These are phyloP conservation scores for Eimeria praecox DNA, from an alignment of 169 alveolate genomes.

Conservation along the genomic window DNA sequence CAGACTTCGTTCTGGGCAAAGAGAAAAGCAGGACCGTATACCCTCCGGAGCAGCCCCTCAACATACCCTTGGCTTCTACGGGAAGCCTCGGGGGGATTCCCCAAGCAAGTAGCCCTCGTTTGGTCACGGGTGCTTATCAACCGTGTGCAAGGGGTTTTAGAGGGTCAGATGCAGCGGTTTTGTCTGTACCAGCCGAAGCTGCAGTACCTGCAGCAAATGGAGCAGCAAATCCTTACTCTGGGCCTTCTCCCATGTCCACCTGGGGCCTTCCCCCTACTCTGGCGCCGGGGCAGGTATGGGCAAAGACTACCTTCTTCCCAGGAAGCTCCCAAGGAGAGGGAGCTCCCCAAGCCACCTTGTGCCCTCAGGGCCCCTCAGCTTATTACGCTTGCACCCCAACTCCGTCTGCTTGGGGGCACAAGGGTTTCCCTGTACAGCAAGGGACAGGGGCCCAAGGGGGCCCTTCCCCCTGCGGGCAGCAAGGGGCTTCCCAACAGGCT, in stretches of 20 bases:
- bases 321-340: neutral
- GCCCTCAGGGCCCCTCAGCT: neutral
- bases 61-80: neutral
- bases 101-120: conserved; percentile 12
- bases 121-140: neutral
- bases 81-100: neutral
- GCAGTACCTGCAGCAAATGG: neutral
- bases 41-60: conserved; percentile 51
- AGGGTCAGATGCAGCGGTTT: neutral
- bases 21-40: conserved; percentile 49
- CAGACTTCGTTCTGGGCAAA: neutral
- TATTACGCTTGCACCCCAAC: conserved; percentile 21
- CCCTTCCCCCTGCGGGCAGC: neutral
- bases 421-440: neutral
- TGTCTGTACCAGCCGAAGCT: neutral
- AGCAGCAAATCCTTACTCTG: neutral
- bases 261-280: neutral
- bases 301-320: neutral
- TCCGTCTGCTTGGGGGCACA: neutral
- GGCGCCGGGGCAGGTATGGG: conserved; percentile 23
- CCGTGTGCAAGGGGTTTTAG: neutral
- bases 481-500: neutral
- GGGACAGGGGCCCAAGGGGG: neutral
- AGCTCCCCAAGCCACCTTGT: neutral
- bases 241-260: neutral